Conservation (phyloP, 2,329 filamentous ascomycete genomes). For the Beauveria sp. region DNA sequence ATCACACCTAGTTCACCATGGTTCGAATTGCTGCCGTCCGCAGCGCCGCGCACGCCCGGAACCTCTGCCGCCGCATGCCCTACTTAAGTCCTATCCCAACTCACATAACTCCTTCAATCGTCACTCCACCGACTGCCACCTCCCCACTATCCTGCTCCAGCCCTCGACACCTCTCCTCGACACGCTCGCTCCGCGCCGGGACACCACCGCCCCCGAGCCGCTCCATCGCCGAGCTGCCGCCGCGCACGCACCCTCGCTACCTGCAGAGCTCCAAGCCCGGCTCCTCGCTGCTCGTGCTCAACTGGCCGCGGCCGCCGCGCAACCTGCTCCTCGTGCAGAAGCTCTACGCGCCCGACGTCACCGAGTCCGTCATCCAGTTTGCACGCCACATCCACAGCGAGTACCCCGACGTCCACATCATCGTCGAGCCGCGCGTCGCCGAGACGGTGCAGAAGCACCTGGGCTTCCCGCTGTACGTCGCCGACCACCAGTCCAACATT, state of each 20-base stretch:
- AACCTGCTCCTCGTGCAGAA: constrained; percentile 54
- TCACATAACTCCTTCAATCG: too few relatives aligned
- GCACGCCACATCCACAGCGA: constrained; percentile 68
- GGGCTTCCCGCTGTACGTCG: constrained; percentile 64
- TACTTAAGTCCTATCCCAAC: background rate
- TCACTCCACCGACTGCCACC: background rate
- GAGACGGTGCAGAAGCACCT: constrained; percentile 61
- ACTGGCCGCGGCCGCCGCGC: constrained; percentile 46
- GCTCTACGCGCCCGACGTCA: constrained; percentile 46
- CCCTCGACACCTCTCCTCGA: background rate
- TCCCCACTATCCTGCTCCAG: background rate
- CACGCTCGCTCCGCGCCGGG: background rate
- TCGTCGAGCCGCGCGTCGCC: constrained; percentile 75
- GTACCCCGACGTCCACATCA: constrained; percentile 72
- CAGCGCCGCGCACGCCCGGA: background rate
- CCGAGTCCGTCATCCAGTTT: constrained; percentile 45
- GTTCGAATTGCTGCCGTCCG: background rate
- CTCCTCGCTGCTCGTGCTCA: constrained; percentile 47
- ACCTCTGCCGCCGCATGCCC: background rate
- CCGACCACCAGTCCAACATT: constrained; percentile 44
- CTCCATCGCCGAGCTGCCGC: constrained; percentile 27
- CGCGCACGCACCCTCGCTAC: constrained; percentile 28
- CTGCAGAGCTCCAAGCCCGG: constrained; percentile 35
- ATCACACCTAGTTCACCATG: background rate
- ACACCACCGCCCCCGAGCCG: constrained; percentile 16